Base-by-base conservation (phyloP, 768 basidiomycete species). In the Crepidotus variabilis region DNA sequence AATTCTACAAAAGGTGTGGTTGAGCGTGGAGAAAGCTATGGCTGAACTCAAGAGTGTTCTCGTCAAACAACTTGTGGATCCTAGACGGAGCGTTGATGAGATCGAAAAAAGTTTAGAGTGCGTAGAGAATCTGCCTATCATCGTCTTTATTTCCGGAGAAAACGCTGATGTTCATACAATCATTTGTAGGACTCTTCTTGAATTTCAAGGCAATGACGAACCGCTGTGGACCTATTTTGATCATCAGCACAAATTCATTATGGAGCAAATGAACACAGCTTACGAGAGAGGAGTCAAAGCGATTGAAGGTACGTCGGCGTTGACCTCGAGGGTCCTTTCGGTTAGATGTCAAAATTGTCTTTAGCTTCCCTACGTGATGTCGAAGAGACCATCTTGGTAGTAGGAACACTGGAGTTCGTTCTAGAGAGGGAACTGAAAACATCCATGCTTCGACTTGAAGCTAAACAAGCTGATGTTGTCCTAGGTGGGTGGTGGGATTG, bases 101-200 rank as follows among this genome's bases (percentile, higher is more conserved):
- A 92, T 96, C 54, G 95, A 98, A 72, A 94, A 90, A 74, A 96
- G 90, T 1, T 87, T 99, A 46, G 95, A 98, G 97, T 94, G 57
- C 6, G 62, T 61, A 2, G 4, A 28, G 8, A 28, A 28, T 8
- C 8, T 8, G 4, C 28, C 28, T 28, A 8, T 28, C 8, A 28
- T n/a, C 28, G 28, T 28, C 28, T 28, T 28, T n/a, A n/a, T 8
- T 28, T 28, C 28, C 28, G n/a, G n/a, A n/a, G n/a, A n/a, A n/a
- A 28, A 28, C 8, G 8, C 3, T 28, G 28, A 8, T 8, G 28
- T 50, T 10, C 43, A 34, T 6, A 55, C 16, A 45, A 50, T 9
- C 20, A 11, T 23, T 34, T 47, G 11, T 61, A 98, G 96, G 63
- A 90, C 96, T 49, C 71, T 98, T 21, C 74, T 95, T 47, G 95